Evolutionary conservation across 192 early-diverging fungal species (phyloP), one percentile per base, ranked within the genome.

Genomic region (Coemansia umbellata): DNA sequence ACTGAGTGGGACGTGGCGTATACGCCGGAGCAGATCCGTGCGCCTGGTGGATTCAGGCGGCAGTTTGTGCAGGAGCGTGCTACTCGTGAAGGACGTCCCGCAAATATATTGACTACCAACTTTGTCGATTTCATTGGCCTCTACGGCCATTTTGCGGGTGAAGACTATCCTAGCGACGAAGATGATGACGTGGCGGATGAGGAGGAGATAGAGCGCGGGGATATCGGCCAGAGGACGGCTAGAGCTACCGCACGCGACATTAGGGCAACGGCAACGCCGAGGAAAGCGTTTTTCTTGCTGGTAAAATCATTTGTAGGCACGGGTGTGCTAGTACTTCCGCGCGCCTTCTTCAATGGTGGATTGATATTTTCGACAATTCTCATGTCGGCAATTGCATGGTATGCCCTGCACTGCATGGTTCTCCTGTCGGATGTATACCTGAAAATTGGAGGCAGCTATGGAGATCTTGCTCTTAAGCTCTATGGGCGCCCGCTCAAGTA

Each of bases 71-170:
- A 81, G 6, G 77, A 83, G 47, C 82, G 91, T 40, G 90, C 90
- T 9, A 64, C 74, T 22, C 67, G 74, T 27, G 75, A 79, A 50
- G 92, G 89, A 31, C 60, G 72, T 19, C 60, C 60, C 13, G 73
- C 60, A 44, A 87, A 88, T 44, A 82, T 84, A 21, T 68, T 94
- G 54, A 94, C 95, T 5, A 63, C 83, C n/a, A 95, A 88, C 68
- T 98, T 95, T 81, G 81, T 95, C 26, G 95, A 97, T 63, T 95
- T 94, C 59, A 80, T 97, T 50, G 87, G 85, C 18, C 76, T 97
- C 56, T 95, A 90, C 50, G 92, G 91, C 40, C 93, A 91, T 63
- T 97, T 93, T 79, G 94, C 89, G 24, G 94, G 93, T 37, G 94
- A 92, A 66, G 91, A 91, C 49, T 82, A 87, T 49, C 90, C 88